Evolutionary conservation across 2,329 filamentous ascomycete genomes (phyloP), one percentile per base, ranked within the genome.

Genomic region (Diplodia sapinea): DNA sequence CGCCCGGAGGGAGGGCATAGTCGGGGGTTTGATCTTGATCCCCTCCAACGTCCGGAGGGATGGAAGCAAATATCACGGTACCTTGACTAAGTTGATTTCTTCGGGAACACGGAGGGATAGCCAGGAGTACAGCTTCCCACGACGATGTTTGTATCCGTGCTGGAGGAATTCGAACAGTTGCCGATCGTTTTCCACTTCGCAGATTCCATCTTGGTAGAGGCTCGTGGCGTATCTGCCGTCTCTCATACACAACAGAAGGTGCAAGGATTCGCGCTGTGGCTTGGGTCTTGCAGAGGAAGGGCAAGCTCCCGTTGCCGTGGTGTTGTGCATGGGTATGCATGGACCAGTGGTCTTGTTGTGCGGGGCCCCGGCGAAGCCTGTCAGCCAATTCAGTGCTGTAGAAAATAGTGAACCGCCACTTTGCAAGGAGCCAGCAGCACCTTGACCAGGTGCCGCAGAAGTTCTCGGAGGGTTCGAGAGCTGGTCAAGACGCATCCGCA

Each of bases 171-270:
- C 40, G 29, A 75, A 67, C 0, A 75, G 57, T 4, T 67, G 66
- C 13, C 69, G 71, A 52, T 76, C 73, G 2, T 69, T 73, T 1
- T 43, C 65, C 2, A 73, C 54, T 0, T 31, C 36, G 8, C 71
- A 71, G 3, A 75, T 69, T 0, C 43, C 61, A 31, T 75, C 73
- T 59, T 75, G 74, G 4, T 59, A 63, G 2, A 75, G 69, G 1
- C 59, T 23, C 49, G 72, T 73, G 0, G 69, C 66, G 13, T 50
- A 38, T 12, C 59, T 59, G 5, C 68, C 69, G 4, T 57, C 61
- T 31, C 72, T 70, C 68, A 73, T 70, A 51, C 74, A 75, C 1
- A 71, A 59, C 36, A 75, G 49, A 4, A 75, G 56, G 68, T 73
- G 70, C 1, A 73, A 64, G 15, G 71, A 69, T 6, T 68, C 47